Conservation (phyloP, 139 green algal species). For the Penium margaritaceum region DNA sequence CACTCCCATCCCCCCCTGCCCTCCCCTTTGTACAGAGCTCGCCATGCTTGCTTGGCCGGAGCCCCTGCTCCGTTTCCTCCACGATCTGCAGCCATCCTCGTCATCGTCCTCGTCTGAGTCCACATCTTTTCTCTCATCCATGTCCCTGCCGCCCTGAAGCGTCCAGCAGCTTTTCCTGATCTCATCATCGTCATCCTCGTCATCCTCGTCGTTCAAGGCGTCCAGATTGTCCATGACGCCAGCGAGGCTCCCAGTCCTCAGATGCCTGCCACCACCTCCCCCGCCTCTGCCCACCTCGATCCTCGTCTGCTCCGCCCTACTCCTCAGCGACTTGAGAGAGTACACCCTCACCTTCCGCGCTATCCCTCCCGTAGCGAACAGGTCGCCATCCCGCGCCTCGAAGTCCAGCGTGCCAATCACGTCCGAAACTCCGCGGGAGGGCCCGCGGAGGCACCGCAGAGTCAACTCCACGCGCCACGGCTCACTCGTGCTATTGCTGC, state of each 20-base stretch:
- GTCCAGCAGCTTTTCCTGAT: too few species aligned
- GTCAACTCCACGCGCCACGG: background rate
- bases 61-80: constrained; percentile 6
- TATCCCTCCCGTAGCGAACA: constrained; percentile 33
- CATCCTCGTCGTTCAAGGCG: background rate
- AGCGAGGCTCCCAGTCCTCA: too few species aligned
- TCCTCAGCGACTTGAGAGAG: background rate
- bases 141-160: background rate
- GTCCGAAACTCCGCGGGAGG: constrained; percentile 18
- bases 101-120: constrained; percentile 22
- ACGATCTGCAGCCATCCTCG: background rate
- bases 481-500: too few species aligned
- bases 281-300: constrained; percentile 1
- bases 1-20: constrained; percentile 38
- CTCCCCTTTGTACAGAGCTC: constrained; percentile 2
- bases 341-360: constrained; percentile 39
- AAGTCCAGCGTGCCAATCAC: constrained; percentile 33
- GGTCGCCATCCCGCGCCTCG: constrained; percentile 11
- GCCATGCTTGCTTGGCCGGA: constrained; percentile 1
- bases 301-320: background rate
- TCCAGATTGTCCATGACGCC: background rate
- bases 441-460: background rate
- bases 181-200: background rate
- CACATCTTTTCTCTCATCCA: constrained; percentile 7
- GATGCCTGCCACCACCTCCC: background rate